phyloP scores from a whole-genome alignment of 768 basidiomycete species.

The Lyophyllum atratum region DNA sequence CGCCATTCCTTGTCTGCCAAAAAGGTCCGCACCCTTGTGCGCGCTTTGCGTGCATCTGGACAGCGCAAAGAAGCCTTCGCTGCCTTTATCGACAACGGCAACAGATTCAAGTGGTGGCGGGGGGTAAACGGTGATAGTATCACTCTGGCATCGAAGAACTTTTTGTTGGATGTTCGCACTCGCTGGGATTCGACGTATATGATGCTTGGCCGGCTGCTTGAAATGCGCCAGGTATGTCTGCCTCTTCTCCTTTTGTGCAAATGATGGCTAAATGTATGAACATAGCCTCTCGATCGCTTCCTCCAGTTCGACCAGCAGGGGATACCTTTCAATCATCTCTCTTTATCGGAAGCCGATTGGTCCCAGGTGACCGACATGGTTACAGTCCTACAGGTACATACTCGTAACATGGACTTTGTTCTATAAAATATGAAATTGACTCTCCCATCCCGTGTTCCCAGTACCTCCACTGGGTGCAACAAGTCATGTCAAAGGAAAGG shows the following conservation, averaged over 20 bases:
- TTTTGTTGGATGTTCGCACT: constrained; percentile 15
- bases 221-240: constrained; percentile 12
- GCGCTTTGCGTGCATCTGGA: background rate
- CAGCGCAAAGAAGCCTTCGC: background rate
- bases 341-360: constrained; percentile 15
- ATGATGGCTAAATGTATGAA: background rate
- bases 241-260: background rate
- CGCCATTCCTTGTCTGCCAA: background rate
- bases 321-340: constrained; percentile 2
- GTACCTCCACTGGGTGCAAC: constrained; percentile 18
- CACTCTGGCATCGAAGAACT: background rate
- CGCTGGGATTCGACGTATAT: constrained; percentile 15
- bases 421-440: too few species aligned
- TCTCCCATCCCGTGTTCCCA: background rate
- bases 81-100: background rate
- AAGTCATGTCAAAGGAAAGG: constrained; percentile 17
- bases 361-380: constrained; percentile 16
- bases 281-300: constrained; percentile 10
- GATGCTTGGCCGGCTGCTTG: constrained; percentile 16
- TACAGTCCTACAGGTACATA: constrained; percentile 9
- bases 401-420: background rate
- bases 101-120: background rate
- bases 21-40: background rate
- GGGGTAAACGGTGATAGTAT: background rate
- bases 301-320: background rate